phyloP scores from a whole-genome alignment of 768 basidiomycete species.

The Leccinum pellstonianum region DNA sequence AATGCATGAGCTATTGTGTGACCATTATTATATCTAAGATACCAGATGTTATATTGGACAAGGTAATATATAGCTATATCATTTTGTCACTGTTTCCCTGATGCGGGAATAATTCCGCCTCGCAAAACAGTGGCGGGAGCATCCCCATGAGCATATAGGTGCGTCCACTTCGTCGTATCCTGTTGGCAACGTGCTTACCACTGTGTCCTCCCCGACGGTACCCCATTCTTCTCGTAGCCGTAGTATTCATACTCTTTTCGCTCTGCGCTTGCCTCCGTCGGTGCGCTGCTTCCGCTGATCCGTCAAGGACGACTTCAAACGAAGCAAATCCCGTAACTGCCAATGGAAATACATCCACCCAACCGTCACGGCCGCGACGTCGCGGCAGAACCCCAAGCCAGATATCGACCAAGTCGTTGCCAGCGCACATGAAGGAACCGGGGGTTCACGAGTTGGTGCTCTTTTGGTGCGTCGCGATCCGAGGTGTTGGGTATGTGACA shows the following conservation, averaged over 20 bases:
- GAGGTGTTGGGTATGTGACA: neutral
- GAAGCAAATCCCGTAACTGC: neutral
- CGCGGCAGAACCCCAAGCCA: conserved; percentile 72
- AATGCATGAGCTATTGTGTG: no score
- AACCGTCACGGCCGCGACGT: conserved; percentile 10
- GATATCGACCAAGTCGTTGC: conserved; percentile 74
- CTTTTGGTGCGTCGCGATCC: conserved; percentile 37
- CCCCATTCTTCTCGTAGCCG: conserved; percentile 26
- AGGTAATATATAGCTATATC: no score
- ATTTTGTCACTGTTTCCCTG: no score
- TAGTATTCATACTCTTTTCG: conserved; percentile 22
- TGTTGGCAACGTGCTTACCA: neutral
- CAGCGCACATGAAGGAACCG: conserved; percentile 80
- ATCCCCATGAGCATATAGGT: conserved; percentile 28
- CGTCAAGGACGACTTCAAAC: neutral
- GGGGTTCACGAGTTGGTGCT: conserved; percentile 82
- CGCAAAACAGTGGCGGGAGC: neutral
- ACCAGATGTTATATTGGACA: no score
- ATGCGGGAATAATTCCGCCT: neutral
- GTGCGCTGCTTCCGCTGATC: neutral
- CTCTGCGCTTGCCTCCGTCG: conserved; percentile 26
- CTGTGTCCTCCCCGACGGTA: neutral
- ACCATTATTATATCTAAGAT: no score
- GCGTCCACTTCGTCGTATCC: conserved; percentile 1
- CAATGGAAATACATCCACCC: conserved; percentile 13